Base-by-base conservation (phyloP, 768 basidiomycete species). In the Lactifluus rugatus region DNA sequence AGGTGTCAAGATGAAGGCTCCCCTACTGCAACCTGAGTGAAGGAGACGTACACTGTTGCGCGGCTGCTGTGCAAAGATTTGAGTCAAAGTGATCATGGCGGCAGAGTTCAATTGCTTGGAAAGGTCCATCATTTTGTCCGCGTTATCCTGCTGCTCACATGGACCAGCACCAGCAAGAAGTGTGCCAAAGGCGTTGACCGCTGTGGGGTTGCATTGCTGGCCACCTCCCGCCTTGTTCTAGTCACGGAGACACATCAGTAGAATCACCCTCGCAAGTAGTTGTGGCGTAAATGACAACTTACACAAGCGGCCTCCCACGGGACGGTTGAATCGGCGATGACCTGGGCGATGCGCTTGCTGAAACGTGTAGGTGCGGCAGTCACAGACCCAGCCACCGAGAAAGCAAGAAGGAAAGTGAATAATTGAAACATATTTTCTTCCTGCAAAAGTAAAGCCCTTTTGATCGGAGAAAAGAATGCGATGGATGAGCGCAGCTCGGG, bases 61-160 rank as follows among this genome's bases (percentile, higher is more conserved):
- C 0, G 81, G 77, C 69, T 82, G 82, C 68, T 83, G 81, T 5
- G 64, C 71, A 57, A 81, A 83, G 47, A 82, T 72, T 64, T 81
- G 80, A 2, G 81, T 70, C 39, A 78, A 66, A 28, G 58, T 68
- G 67, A 82, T 80, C 78, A 81, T 79, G 23, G 73, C 63, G 0
- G 73, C 63, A 50, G 74, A 79, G 50, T 74, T 73, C 46, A 81
- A 75, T 8, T 70, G 66, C 65, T 76, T 74, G 49, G 69, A 76
- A n/a, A 83, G 74, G 65, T 76, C 71, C 54, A 80, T 70, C 79
- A 80, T 80, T 8, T 57, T 44, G 58, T 80, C 79, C 2, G 77
- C 79, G 11, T 72, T 71, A 62, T 80, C 64, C 61, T 80, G 79
- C 61, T 80, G 79, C 32, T 69, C 73, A 62, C 73, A 74, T 19